Conservation (phyloP, 495 filamentous ascomycete species). For the Pseudoneurospora amorphoporcata region DNA sequence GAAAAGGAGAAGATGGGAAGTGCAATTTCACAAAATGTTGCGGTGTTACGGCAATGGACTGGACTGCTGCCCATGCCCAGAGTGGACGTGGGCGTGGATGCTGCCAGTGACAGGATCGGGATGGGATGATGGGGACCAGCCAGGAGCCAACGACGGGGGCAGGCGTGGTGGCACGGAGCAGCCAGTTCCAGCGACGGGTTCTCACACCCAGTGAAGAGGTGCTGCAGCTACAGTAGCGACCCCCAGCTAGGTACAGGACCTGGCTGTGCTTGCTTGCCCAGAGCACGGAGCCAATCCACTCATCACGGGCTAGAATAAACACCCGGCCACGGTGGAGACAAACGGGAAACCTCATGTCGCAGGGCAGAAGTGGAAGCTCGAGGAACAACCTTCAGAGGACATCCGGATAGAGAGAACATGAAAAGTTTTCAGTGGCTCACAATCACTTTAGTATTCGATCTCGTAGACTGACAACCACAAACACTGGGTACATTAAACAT, state of each 20-base stretch:
- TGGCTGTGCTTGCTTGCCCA: not conserved
- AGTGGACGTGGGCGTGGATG: not conserved
- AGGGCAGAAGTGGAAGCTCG: not conserved
- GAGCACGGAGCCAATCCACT: not conserved
- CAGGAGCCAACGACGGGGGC: not conserved
- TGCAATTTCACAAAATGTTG: conserved; percentile 33
- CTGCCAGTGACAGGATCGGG: not conserved
- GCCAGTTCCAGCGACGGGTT: not conserved
- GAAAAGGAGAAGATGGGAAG: conserved; percentile 29
- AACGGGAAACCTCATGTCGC: not conserved
- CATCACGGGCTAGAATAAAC: not conserved
- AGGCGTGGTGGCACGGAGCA: not conserved
- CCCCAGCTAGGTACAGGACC: not conserved
- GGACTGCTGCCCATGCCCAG: not conserved
- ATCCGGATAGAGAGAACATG: not conserved
- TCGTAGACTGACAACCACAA: not conserved
- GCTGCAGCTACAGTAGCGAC: not conserved
- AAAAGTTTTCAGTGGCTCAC: not conserved
- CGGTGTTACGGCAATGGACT: conserved; percentile 22
- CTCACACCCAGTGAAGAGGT: not conserved
- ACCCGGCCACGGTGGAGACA: not conserved
- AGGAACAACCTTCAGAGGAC: not conserved
- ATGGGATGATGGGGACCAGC: not conserved
- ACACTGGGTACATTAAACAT: not conserved
- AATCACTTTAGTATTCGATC: not conserved